Percentiles rank a stretch among this genome's conserved stretches.
phyloP scores from a whole-genome alignment of 805 yeast species.

The Zygosaccharomyces rouxii region DNA sequence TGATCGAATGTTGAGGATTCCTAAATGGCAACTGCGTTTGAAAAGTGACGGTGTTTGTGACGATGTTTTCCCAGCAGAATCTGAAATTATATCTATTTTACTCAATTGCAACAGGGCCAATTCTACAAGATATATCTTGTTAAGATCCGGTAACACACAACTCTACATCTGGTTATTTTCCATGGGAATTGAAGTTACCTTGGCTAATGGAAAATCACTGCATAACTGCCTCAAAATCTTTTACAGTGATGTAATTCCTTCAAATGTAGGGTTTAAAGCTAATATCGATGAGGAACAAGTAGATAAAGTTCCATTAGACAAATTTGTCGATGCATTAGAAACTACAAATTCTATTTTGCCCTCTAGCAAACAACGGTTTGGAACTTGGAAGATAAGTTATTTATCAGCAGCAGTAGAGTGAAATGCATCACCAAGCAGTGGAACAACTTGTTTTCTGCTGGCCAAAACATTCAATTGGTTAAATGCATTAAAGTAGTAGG shows the following conservation, averaged over 20 bases:
- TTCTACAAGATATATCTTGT: slow-evolving; percentile 22
- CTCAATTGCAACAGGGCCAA: slow-evolving; percentile 21
- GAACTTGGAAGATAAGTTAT: slow-evolving; percentile 27
- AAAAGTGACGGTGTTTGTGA: not conserved
- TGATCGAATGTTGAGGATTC: slow-evolving; percentile 21
- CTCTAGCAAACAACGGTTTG: slow-evolving; percentile 8
- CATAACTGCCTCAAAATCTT: slow-evolving; percentile 26
- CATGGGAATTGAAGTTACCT: slow-evolving; percentile 19
- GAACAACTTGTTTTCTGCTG: slow-evolving; percentile 85
- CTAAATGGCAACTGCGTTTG: slow-evolving; percentile 28
- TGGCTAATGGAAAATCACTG: slow-evolving; percentile 8
- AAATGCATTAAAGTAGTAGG: slow-evolving; percentile 22
- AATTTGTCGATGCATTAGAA: slow-evolving; percentile 15
- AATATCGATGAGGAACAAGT: slow-evolving; percentile 21
- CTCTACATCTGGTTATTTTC: slow-evolving; percentile 30
- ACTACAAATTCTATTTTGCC: slow-evolving; percentile 17
- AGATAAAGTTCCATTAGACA: slow-evolving; percentile 14
- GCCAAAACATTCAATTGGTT: slow-evolving; percentile 56
- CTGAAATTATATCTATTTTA: slow-evolving; percentile 22
- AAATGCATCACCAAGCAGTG: slow-evolving; percentile 38
- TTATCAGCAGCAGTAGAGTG: slow-evolving; percentile 4
- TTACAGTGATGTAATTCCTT: slow-evolving; percentile 14
- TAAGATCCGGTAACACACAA: slow-evolving; percentile 12
- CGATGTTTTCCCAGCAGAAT: slow-evolving; percentile 17
- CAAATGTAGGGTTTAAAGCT: slow-evolving; percentile 7